These are phyloP conservation scores for Sporothrix dimorphospora DNA, from an alignment of 2,329 filamentous ascomycete genomes.

Conservation along the genomic window DNA sequence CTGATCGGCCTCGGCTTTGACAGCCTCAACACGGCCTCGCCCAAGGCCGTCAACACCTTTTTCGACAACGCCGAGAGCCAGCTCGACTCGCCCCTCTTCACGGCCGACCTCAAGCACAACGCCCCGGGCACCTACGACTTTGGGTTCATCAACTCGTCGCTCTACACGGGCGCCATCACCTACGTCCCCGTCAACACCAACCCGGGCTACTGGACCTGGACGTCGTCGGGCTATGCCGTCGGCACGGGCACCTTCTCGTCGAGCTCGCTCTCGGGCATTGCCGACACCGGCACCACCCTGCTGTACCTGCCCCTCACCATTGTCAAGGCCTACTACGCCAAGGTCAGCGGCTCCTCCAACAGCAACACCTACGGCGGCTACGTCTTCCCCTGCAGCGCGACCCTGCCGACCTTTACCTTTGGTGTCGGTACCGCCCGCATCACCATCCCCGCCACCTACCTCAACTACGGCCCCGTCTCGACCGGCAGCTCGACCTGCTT, in stretches of 20 bases:
- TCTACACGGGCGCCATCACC: constrained; percentile 57
- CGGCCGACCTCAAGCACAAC: constrained; percentile 47
- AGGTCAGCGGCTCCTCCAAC: constrained; percentile 44
- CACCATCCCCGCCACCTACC: constrained; percentile 41
- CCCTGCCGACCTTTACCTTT: constrained; percentile 43
- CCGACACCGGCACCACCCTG: constrained; percentile 50
- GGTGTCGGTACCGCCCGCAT: constrained; percentile 42
- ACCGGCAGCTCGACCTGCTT: constrained; percentile 43
- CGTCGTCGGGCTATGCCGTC: constrained; percentile 52
- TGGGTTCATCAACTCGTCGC: constrained; percentile 56
- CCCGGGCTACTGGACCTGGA: constrained; percentile 61
- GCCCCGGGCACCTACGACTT: constrained; percentile 53
- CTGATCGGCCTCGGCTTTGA: constrained; percentile 40
- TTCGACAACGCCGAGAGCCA: constrained; percentile 44
- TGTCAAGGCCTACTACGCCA: constrained; percentile 46
- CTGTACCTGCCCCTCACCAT: constrained; percentile 43
- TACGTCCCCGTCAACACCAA: constrained; percentile 54
- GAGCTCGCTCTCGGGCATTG: constrained; percentile 39
- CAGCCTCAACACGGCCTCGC: constrained; percentile 40
- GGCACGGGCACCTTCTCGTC: constrained; percentile 52
- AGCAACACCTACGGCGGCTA: constrained; percentile 42
- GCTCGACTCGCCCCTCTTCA: constrained; percentile 55
- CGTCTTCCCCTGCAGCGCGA: constrained; percentile 43
- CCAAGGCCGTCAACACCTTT: constrained; percentile 37
- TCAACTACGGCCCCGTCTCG: constrained; percentile 41